phyloP scores from a whole-genome alignment of 345 rosid genomes.

The Eutrema heterophyllum region DNA sequence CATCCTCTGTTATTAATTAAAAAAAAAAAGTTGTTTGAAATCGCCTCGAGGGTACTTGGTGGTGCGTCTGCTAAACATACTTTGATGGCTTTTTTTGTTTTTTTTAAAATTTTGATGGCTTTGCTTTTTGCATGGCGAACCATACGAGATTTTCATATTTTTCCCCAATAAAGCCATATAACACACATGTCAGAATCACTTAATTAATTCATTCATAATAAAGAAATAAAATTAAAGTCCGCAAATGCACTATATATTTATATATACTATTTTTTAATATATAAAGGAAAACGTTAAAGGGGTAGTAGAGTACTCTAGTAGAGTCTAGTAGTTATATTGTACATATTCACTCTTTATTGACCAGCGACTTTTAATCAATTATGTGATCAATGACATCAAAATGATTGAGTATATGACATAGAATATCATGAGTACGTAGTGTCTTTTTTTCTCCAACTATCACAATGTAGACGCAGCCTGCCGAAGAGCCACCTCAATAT shows the following conservation, averaged over 20 bases:
- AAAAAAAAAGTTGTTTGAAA: too few relatives aligned
- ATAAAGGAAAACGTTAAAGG: background rate
- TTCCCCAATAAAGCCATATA: too few relatives aligned
- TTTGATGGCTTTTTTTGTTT: too few relatives aligned
- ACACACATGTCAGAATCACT: too few relatives aligned
- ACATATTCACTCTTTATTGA: slow-evolving; percentile 12
- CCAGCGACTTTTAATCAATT: background rate
- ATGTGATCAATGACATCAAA: background rate
- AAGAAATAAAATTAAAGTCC: background rate
- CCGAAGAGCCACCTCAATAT: background rate
- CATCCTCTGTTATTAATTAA: too few relatives aligned
- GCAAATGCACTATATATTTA: background rate
- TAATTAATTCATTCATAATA: too few relatives aligned
- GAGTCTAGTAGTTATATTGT: background rate
- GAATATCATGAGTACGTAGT: too few relatives aligned
- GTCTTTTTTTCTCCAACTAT: background rate
- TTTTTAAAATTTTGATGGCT: too few relatives aligned
- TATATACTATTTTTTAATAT: background rate
- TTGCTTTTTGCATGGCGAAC: too few relatives aligned
- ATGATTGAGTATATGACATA: background rate
- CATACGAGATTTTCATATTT: too few relatives aligned
- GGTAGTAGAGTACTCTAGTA: background rate
- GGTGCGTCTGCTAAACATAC: too few relatives aligned
- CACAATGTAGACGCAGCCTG: background rate
- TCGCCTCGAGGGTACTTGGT: too few relatives aligned